Conservation (phyloP, 2,329 filamentous ascomycete genomes). For the Myriosclerotinia duriaeana region DNA sequence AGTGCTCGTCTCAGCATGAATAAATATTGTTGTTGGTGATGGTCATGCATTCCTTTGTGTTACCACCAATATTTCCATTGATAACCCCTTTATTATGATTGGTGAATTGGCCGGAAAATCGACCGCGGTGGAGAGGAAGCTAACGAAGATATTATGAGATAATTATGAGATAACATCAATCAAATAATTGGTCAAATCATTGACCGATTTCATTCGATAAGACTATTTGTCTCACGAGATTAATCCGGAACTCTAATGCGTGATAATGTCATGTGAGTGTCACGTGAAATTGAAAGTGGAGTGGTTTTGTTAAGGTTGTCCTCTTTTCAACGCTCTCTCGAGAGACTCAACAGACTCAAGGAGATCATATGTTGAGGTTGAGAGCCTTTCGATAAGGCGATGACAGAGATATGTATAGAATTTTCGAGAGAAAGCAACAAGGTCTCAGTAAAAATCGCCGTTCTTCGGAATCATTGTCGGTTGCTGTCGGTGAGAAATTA, state of each 20-base stretch:
- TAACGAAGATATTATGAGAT: constrained; percentile 7
- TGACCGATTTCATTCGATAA: neutral
- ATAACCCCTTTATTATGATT: constrained; percentile 25
- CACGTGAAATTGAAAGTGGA: neutral
- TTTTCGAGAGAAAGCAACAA: no score
- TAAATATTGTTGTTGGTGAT: neutral
- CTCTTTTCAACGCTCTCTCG: neutral
- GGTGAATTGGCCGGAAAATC: constrained; percentile 31
- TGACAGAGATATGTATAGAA: no score
- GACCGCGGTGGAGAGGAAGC: constrained; percentile 24
- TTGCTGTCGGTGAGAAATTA: no score
- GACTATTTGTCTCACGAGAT: neutral
- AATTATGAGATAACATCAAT: constrained; percentile 8
- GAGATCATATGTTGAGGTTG: no score
- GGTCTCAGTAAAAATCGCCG: no score
- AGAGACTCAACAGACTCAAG: no score
- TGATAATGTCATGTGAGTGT: neutral
- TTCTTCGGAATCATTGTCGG: no score
- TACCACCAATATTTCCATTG: neutral
- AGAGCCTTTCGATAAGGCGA: no score
- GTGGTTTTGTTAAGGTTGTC: neutral
- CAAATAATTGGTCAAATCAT: constrained; percentile 2
- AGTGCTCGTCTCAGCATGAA: neutral
- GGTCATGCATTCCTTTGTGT: constrained; percentile 22
- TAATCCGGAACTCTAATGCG: constrained; percentile 7